Evolutionary conservation across 345 rosid genomes (phyloP).

Genomic region (Bruguiera sexangula): DNA sequence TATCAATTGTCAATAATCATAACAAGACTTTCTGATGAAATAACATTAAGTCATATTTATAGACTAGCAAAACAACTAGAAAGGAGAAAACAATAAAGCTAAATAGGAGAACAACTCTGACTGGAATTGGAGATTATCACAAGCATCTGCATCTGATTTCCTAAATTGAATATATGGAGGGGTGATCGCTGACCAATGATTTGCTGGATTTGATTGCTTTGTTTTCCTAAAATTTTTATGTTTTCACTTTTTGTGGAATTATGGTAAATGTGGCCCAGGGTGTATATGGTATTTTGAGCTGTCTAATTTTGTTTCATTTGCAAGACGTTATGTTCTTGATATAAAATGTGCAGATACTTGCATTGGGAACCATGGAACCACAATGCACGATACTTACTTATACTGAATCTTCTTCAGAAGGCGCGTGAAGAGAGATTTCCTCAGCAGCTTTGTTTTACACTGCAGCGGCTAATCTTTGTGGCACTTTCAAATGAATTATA

Average conservation of each 20-base stretch:
- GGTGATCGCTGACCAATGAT: too few species aligned
- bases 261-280: too few species aligned
- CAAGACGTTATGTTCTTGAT: constrained; percentile 18
- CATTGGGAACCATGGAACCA: constrained; percentile 84
- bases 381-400: constrained; percentile 58
- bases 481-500: constrained; percentile 56
- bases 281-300: constrained; percentile 8
- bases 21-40: too few species aligned
- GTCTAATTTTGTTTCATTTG: constrained; percentile 6
- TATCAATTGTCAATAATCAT: too few species aligned
- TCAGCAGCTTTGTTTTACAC: constrained; percentile 43
- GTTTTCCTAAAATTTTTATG: not conserved
- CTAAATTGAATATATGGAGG: too few species aligned
- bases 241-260: too few species aligned
- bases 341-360: constrained; percentile 51
- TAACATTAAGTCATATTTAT: too few species aligned
- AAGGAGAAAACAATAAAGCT: too few species aligned
- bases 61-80: too few species aligned
- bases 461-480: constrained; percentile 49
- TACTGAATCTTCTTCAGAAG: constrained; percentile 74
- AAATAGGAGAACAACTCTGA: too few species aligned
- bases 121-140: too few species aligned
- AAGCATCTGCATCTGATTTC: too few species aligned
- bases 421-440: constrained; percentile 90
- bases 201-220: constrained; percentile 3